Evolutionary conservation across 139 green algal genomes (phyloP), one percentile per base, ranked within the genome.

Genomic region (Closterium sp.): DNA sequence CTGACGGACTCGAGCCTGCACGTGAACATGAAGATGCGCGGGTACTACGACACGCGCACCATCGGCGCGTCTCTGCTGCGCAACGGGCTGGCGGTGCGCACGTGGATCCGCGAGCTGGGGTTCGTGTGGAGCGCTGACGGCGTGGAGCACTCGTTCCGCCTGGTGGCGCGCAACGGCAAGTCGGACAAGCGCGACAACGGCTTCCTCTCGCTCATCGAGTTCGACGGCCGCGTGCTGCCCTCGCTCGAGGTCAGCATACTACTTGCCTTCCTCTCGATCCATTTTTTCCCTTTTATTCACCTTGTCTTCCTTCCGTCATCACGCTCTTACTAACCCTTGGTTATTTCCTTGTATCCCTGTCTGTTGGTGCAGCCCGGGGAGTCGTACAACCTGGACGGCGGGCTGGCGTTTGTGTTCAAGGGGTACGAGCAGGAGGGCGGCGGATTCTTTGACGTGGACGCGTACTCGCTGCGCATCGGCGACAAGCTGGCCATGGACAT

Each of bases 401-500:
- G 86, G 17, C 31, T 34, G 86, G 86, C 31, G 86, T 89, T 89
- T 89, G 86, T 32, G 31, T 62, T 89, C 31, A 34, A 32, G 31
- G 86, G 31, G 31, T 32, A 34, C 31, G 86, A 89, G 31, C 31
- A 32, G 31, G 86, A 34, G 86, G 31, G 31, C 31, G 31, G 86
- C 86, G 31, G 31, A 24, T 89, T 34, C 86, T 62, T 34, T 11
- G 31, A 32, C 11, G 31, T 89, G 31, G 86, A 89, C 31, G 13
- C 86, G 31, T 34, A 32, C 17, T 89, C 86, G 31, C 62, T 92
- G n/a, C 70, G 85, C 73, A 88, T 92, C n/a, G 89, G 28, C 62
- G 29, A 92, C 27, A 91, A 87, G 79, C 85, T 92, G n/a, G 70
- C n/a, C 45, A 42, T 89, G 70, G 85, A 92, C n/a, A 92, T 92